Evolutionary conservation across 2,329 filamentous ascomycete genomes (phyloP), one percentile per base, ranked within the genome.

Genomic region (Xylariaceae sp.): DNA sequence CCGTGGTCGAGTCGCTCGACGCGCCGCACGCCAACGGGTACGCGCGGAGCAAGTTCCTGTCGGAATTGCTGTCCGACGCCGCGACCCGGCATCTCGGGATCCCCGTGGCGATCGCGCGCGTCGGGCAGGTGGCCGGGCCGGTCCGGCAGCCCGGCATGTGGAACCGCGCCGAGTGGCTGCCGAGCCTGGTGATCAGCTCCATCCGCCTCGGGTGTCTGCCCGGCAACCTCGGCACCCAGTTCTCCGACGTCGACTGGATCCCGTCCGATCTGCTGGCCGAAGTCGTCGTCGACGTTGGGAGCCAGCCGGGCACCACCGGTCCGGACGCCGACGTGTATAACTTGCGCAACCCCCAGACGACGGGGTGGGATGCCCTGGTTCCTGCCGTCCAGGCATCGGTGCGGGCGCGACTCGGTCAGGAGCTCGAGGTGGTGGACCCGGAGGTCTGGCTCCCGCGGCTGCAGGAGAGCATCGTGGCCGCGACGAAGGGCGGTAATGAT

Each of bases 121-220:
- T 66, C 1, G 64, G 66, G 16, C 65, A 66, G 43, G 55, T 66
- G 7, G 60, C 61, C 17, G 65, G 64, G 6, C 46, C 61, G 2
- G 49, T 48, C 12, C 52, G 45, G 2, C 18, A 34, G 18, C 28
- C 5, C 6, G 69, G 69, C 1, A 40, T 64, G 2, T 76, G 73
- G 73, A 74, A 72, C 42, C 60, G 62, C 3, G 59, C 65, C 2
- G 74, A 76, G 59, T 75, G 72, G 59, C 64, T 76, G 5, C 68
- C 73, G 3, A 70, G 66, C 56, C 65, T 78, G 31, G 58, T 77
- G 3, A 52, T 68, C 5, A 73, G 69, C 45, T 73, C 72, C 0
- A 55, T 68, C 5, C 62, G 68, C 6, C 55, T 75, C 1, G 66
- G 69, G 0, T 60, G 60, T 7, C 41, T 78, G 0, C 75, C 75